Evolutionary conservation across 345 rosid species (phyloP).

Genomic region (Hypericum perforatum): DNA sequence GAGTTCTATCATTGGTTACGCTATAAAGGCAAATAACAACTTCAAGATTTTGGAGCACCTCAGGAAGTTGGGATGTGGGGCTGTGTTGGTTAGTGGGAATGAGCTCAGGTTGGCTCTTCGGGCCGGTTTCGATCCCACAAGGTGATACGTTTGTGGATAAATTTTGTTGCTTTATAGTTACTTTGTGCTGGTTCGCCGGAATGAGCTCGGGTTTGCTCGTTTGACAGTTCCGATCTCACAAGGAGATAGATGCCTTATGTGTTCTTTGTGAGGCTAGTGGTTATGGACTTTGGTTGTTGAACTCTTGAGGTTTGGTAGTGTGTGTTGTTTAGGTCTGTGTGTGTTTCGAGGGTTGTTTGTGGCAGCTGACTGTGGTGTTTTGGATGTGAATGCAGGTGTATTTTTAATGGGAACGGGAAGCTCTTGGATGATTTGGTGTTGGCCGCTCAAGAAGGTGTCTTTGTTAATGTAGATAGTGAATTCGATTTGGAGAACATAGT

Average conservation of each 20-base stretch:
- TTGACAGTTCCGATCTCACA: constrained; percentile 71
- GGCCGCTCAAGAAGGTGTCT: constrained; percentile 89
- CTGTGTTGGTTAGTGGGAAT: constrained; percentile 91
- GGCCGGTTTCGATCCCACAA: constrained; percentile 85
- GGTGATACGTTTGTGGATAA: constrained; percentile 27
- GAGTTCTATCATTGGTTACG: constrained; percentile 69
- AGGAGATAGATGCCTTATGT: constrained; percentile 32
- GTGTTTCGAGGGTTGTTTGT: too few species aligned
- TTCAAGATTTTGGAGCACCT: constrained; percentile 87
- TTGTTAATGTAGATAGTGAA: constrained; percentile 92
- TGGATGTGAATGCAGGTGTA: constrained; percentile 57
- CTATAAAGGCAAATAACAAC: constrained; percentile 88
- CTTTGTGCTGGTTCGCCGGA: constrained; percentile 75
- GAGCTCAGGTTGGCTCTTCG: constrained; percentile 84
- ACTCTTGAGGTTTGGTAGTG: too few species aligned
- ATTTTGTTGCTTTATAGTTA: constrained; percentile 1
- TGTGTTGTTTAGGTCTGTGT: too few species aligned
- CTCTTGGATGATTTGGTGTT: constrained; percentile 81
- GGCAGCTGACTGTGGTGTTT: too few species aligned
- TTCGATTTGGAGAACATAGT: constrained; percentile 88
- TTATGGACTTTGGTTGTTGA: constrained; percentile 2
- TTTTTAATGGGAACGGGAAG: constrained; percentile 94
- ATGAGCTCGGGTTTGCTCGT: constrained; percentile 87
- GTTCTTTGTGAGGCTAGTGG: constrained; percentile 1
- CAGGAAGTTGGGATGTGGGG: constrained; percentile 86